Percentiles rank a stretch among this genome's conserved stretches.
Conservation (phyloP, 768 basidiomycete species). For the Macrolepiota dolichaula region DNA sequence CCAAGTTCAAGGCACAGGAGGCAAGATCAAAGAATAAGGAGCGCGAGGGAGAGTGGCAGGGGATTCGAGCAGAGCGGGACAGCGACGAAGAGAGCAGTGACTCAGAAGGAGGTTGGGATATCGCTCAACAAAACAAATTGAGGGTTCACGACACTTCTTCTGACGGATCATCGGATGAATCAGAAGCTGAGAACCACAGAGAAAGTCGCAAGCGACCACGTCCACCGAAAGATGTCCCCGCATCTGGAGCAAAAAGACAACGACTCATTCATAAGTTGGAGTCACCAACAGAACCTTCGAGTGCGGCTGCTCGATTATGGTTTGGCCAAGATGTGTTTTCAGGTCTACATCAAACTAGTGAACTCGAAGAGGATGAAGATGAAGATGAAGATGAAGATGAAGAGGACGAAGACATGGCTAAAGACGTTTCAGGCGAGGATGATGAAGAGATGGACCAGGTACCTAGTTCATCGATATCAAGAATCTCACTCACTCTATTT, state of each 20-base stretch:
- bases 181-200: conserved; percentile 30
- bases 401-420: conserved; percentile 25
- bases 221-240: neutral
- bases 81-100: conserved; percentile 40
- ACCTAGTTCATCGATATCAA: neutral
- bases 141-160: conserved; percentile 43
- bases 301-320: conserved; percentile 80
- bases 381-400: conserved; percentile 25
- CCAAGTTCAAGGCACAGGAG: conserved; percentile 84
- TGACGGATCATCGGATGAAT: conserved; percentile 47
- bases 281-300: conserved; percentile 27
- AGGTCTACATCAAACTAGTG: conserved; percentile 44
- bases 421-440: conserved; percentile 20
- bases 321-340: conserved; percentile 92
- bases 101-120: conserved; percentile 70
- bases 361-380: conserved; percentile 22
- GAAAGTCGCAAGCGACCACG: conserved; percentile 48
- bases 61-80: conserved; percentile 28
- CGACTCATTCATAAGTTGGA: conserved; percentile 50
- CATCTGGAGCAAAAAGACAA: conserved; percentile 38
- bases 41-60: conserved; percentile 39
- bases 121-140: conserved; percentile 54
- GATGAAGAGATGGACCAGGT: conserved; percentile 16
- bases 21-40: conserved; percentile 69
- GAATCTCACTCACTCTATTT: neutral